Percentiles rank a stretch among this genome's conserved stretches.
Evolutionary conservation across 2,329 filamentous ascomycete species (phyloP).

Genomic region (Fusarium torulosum): DNA sequence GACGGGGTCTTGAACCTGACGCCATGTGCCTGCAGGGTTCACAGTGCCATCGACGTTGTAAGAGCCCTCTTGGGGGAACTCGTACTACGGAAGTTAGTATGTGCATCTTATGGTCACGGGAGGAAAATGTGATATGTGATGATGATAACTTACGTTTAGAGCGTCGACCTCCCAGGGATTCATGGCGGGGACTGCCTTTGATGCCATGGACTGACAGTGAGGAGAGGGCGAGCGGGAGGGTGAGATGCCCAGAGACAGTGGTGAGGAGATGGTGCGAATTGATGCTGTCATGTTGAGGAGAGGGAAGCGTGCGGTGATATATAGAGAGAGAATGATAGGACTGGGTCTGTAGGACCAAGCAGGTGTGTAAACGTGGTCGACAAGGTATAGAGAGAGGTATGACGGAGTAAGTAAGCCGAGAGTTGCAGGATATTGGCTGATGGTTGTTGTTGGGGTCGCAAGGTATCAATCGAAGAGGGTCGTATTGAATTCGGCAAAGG

Average conservation of each 20-base stretch:
- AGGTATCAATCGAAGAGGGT: constrained; percentile 32
- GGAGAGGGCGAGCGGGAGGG: constrained; percentile 19
- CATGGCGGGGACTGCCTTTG: constrained; percentile 35
- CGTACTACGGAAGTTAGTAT: constrained; percentile 41
- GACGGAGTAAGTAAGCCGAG: constrained; percentile 18
- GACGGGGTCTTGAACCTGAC: constrained; percentile 57
- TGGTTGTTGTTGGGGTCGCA: constrained; percentile 6
- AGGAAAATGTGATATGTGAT: constrained; percentile 6
- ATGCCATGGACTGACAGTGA: constrained; percentile 30
- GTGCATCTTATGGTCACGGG: neutral
- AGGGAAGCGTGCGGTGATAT: constrained; percentile 18
- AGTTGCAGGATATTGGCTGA: neutral
- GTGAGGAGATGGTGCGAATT: constrained; percentile 33
- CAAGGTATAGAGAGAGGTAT: constrained; percentile 5
- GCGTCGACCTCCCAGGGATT: constrained; percentile 48
- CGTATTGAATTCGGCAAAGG: neutral
- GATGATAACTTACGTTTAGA: constrained; percentile 39
- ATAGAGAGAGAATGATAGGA: constrained; percentile 8
- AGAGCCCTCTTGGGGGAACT: constrained; percentile 44
- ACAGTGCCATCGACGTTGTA: constrained; percentile 40
- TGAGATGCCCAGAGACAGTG: constrained; percentile 19
- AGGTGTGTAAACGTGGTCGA: constrained; percentile 11
- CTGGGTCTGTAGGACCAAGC: constrained; percentile 6
- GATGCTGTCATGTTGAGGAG: constrained; percentile 28
- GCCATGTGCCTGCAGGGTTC: constrained; percentile 42